A percentile compares a stretch with the other conserved stretches of the same genome.
phyloP scores from a whole-genome alignment of 2,329 filamentous ascomycete species.

The Aspergillus niger region DNA sequence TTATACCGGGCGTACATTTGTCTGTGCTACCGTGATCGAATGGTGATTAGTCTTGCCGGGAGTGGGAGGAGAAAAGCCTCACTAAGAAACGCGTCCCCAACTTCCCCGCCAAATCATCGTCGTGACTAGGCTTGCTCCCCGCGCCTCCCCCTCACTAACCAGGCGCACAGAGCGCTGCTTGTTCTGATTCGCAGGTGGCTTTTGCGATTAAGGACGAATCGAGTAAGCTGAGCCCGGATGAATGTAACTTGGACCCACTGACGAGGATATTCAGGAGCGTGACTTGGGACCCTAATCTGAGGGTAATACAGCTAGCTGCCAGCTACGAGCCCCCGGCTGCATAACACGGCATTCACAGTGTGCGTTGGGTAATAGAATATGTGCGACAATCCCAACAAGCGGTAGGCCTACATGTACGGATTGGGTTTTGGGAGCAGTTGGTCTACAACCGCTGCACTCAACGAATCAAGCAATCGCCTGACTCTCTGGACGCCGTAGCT shows the following conservation, averaged over 20 bases:
- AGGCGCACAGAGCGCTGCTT: slow-evolving; percentile 7
- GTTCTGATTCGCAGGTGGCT: slow-evolving; percentile 11
- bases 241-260: slow-evolving; percentile 19
- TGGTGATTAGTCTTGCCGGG: background rate
- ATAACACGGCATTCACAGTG: background rate
- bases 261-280: slow-evolving; percentile 20
- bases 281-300: slow-evolving; percentile 5
- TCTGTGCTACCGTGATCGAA: background rate
- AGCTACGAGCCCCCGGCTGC: background rate
- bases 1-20: background rate
- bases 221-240: slow-evolving; percentile 1
- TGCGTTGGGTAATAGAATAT: background rate
- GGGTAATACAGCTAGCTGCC: slow-evolving; percentile 1
- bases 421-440: background rate
- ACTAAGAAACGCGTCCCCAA: slow-evolving; percentile 6
- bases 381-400: background rate
- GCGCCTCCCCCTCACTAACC: slow-evolving; percentile 4
- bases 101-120: slow-evolving; percentile 13
- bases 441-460: background rate
- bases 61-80: slow-evolving; percentile 3
- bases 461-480: background rate
- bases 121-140: slow-evolving; percentile 8
- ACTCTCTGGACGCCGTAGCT: background rate
- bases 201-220: background rate
- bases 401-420: background rate